Evolutionary conservation across 2,329 filamentous ascomycete genomes (phyloP), one percentile per base, ranked within the genome.

Genomic region (Paecilomyces niveus): DNA sequence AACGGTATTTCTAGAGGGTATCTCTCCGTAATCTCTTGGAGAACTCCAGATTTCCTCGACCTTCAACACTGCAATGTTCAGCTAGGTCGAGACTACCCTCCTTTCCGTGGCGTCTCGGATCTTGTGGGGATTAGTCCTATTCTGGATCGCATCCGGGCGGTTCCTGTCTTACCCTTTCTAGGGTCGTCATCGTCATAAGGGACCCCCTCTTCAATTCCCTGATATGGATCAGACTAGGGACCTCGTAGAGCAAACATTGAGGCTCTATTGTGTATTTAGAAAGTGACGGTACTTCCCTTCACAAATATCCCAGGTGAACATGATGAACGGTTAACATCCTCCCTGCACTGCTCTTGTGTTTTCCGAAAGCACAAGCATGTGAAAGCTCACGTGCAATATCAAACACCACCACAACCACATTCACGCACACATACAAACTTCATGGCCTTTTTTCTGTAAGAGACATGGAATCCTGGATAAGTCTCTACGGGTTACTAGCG

Each of bases 401-500:
- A 18, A 45, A n/a, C 22, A 22, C 22, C 9, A 45, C 39, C 18
- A 9, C n/a, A 45, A 33, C 32, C 39, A 45, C 39, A 7, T 29
- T 29, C 26, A 26, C 24, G 26, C 39, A 45, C 39, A 45, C 39
- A 45, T 45, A 13, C n/a, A 45, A 9, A n/a, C 21, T 22, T 9
- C 39, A 45, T 18, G 18, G 49, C 13, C 22, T 29, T n/a, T 52
- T 26, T n/a, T 18, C 22, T 31, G 24, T 24, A 24, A 33, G 18
- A 18, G 56, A 57, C 54, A 71, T 70, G 65, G 58, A 56, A 50
- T 64, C 67, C 53, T 64, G 65, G 62, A 57, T 63, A 56, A 58
- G 62, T 15, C 53, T 74, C 55, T 69, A 65, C 61, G 61, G 60
- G 8, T 54, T 74, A 4, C 51, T 73, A 18, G 59, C 66, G 35